Percentiles rank a stretch among this genome's conserved stretches.
These are phyloP conservation scores for Saccharomycopsis hybrid DNA, from an alignment of 1,139 yeast genomes.

Conservation along the genomic window DNA sequence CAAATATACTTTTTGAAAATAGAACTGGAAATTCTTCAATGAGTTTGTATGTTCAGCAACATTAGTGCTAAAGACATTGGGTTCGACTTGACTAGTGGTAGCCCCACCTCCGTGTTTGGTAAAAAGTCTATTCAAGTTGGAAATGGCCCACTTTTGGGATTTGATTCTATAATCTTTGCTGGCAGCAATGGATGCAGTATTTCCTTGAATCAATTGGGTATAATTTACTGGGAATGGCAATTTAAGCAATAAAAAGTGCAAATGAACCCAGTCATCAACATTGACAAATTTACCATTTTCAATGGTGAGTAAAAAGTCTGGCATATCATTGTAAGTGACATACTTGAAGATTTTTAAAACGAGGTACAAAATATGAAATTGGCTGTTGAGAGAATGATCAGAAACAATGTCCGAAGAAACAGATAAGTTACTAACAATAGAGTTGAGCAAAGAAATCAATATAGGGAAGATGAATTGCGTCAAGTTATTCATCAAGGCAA, in stretches of 20 bases:
- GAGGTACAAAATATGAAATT: conserved; percentile 32
- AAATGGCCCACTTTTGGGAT: conserved; percentile 69
- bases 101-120: conserved; percentile 52
- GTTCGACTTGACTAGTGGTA: conserved; percentile 22
- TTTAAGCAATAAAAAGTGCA: conserved; percentile 46
- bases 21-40: conserved; percentile 6
- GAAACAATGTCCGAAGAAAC: conserved; percentile 47
- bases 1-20: conserved; percentile 11
- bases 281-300: conserved; percentile 29
- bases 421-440: conserved; percentile 32
- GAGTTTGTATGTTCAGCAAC: conserved; percentile 11
- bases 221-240: conserved; percentile 5
- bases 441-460: conserved; percentile 44
- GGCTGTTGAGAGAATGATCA: conserved; percentile 1
- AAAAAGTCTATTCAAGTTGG: conserved; percentile 54
- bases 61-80: conserved; percentile 11
- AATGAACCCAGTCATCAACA: conserved; percentile 58
- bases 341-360: conserved; percentile 62
- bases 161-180: conserved; percentile 48
- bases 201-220: background rate
- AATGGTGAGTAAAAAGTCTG: conserved; percentile 42
- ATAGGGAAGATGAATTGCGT: conserved; percentile 38
- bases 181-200: conserved; percentile 27
- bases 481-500: conserved; percentile 37
- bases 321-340: conserved; percentile 49